These are phyloP conservation scores for Davidsoniella australis DNA, from an alignment of 2,329 filamentous ascomycete genomes.

Conservation along the genomic window DNA sequence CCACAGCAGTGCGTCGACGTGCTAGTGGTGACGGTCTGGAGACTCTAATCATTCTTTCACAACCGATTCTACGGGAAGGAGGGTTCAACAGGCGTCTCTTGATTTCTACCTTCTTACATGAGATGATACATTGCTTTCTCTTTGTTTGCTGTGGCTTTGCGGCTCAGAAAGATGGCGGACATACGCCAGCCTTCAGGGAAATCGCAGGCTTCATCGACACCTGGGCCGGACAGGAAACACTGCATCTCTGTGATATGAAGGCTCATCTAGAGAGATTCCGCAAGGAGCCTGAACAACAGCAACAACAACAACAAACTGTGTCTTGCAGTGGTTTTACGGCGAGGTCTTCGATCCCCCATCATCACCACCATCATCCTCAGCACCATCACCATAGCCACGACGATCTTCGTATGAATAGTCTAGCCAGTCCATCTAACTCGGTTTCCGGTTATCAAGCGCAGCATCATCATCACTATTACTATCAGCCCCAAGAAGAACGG, in stretches of 20 bases:
- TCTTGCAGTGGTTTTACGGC: no score
- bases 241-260: constrained; percentile 42
- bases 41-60: constrained; percentile 44
- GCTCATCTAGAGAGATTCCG: constrained; percentile 41
- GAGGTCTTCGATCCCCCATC: no score
- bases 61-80: constrained; percentile 36
- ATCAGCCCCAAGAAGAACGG: constrained; percentile 1
- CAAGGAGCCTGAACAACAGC: constrained; percentile 9
- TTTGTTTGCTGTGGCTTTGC: constrained; percentile 45
- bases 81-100: constrained; percentile 42
- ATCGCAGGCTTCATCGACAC: constrained; percentile 43
- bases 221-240: constrained; percentile 39
- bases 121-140: constrained; percentile 50
- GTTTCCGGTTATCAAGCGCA: constrained; percentile 8
- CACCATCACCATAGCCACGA: no score
- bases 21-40: constrained; percentile 35
- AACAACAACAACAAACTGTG: no score
- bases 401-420: no score
- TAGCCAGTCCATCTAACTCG: not conserved
- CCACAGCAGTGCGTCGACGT: constrained; percentile 36
- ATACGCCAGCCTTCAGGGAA: constrained; percentile 40
- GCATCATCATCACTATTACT: constrained; percentile 6
- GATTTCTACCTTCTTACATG: constrained; percentile 48
- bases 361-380: no score
- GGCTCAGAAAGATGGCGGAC: constrained; percentile 37